Base-by-base conservation (phyloP, 495 filamentous ascomycete genomes). In the Penicillium ochrochloron region DNA sequence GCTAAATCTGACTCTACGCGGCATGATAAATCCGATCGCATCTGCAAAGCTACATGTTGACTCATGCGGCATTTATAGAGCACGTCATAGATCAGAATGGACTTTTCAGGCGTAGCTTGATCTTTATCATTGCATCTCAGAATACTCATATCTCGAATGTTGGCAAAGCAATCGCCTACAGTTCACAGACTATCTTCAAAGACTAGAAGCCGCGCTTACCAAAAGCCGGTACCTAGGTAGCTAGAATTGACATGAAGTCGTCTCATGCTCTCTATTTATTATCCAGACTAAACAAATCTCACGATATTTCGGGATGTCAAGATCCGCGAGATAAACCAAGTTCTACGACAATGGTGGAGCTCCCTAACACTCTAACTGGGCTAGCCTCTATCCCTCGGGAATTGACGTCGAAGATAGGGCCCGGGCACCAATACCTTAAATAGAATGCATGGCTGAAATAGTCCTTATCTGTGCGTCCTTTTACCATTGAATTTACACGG, bases 11-110 rank as follows among this genome's bases (percentile, higher is more conserved):
- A 11, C 23, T 58, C 19, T 60, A 44, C 21, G 37, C 17, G 48
- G 54, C 29, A 63, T 50, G 44, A 23, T 37, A 39, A 31, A 29
- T 33, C 31, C 41, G 53, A 48, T 64, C 52, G 41, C 37, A 59
- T 37, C 39, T n/a, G 48, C 25, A 59, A 44, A 44, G 29, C 35
- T 21, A 31, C 5, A 27, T 3, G 5, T 53, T 52, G 46, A 51
- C 33, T 29, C 33, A 14, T 34, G 19, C 10, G 19, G 9, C 0
- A 6, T 2, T 55, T 55, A 1, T 14, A 12, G 53, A 56, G 12
- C 48, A 31, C 27, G 27, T 52, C 7, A 15, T 52, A 51, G 21
- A 52, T n/a, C 0, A 52, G 29, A 14, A 52, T 0, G 5, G 4
- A 52, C n/a, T 31, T 52, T 11, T 4, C 19, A 44, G 19, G 25